These are phyloP conservation scores for Beauveria asiatica DNA, from an alignment of 2,329 filamentous ascomycete genomes.

Conservation along the genomic window DNA sequence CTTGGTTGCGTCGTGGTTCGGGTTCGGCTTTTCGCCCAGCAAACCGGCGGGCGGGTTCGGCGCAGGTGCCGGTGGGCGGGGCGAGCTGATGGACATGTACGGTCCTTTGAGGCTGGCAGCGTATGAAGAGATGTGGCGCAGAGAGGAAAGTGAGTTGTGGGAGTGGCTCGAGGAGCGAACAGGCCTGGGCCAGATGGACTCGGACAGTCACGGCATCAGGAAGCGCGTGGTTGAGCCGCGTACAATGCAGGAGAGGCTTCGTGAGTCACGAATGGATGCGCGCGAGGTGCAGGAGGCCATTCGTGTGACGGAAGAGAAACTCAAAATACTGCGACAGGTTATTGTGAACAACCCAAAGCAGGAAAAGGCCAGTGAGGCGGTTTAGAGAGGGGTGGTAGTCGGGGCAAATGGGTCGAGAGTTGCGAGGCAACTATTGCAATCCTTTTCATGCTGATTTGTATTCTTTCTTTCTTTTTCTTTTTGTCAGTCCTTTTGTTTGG, in stretches of 20 bases:
- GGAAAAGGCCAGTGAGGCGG: background rate
- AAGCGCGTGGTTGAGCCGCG: conserved; percentile 45
- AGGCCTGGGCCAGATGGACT: conserved; percentile 53
- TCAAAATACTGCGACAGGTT: conserved; percentile 67
- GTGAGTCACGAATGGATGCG: conserved; percentile 56
- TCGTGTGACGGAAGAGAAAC: conserved; percentile 73
- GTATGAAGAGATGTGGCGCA: conserved; percentile 88
- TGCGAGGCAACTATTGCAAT: background rate
- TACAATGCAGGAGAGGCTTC: conserved; percentile 51
- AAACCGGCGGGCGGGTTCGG: conserved; percentile 29
- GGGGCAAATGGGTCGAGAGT: background rate
- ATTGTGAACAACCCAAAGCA: conserved; percentile 41
- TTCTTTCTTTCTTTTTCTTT: background rate
- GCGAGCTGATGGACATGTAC: conserved; percentile 20
- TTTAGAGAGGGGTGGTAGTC: background rate
- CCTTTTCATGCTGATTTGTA: background rate
- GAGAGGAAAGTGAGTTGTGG: conserved; percentile 85
- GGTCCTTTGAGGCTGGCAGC: conserved; percentile 63
- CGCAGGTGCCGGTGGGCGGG: conserved; percentile 14
- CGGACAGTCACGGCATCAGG: conserved; percentile 26
- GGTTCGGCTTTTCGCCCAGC: conserved; percentile 43
- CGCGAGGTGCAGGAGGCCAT: conserved; percentile 74
- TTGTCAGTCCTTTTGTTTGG: too few relatives aligned
- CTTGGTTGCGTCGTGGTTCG: conserved; percentile 66
- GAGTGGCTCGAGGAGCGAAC: conserved; percentile 86